These are phyloP conservation scores for Piedraia hortae DNA, from an alignment of 2,329 filamentous ascomycete genomes.

Conservation along the genomic window DNA sequence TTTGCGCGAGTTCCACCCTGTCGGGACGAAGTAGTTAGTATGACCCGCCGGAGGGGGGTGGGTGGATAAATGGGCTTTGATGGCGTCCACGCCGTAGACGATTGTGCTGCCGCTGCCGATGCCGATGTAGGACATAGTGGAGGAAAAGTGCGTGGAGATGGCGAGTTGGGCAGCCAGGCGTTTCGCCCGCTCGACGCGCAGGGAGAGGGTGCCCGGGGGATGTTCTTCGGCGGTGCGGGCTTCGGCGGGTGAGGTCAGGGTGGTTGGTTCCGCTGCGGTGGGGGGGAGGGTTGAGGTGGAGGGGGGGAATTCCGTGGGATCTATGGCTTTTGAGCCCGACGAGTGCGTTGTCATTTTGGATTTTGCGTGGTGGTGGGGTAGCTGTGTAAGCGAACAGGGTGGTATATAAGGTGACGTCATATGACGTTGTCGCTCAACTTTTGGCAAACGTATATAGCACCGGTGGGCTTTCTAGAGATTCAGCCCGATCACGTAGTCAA, in stretches of 20 bases:
- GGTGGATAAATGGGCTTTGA: constrained; percentile 28
- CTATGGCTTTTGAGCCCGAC: too few species aligned
- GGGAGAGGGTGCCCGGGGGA: constrained; percentile 1
- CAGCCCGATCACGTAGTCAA: too few species aligned
- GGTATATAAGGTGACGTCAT: too few species aligned
- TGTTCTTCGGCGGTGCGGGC: not conserved
- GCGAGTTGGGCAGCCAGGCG: constrained; percentile 46
- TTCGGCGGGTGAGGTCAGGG: not conserved
- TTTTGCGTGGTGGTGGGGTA: too few species aligned
- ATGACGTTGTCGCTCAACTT: too few species aligned
- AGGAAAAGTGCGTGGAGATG: constrained; percentile 42
- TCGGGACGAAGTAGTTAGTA: constrained; percentile 66
- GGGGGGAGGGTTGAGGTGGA: not conserved
- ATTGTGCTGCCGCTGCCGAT: constrained; percentile 65
- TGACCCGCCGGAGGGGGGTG: constrained; percentile 19
- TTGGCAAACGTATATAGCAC: too few species aligned
- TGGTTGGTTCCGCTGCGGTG: too few species aligned
- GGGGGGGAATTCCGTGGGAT: too few species aligned
- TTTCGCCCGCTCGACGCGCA: constrained; percentile 40
- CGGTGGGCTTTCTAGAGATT: too few species aligned
- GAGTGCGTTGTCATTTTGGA: too few species aligned
- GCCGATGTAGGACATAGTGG: constrained; percentile 36
- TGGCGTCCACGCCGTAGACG: constrained; percentile 62
- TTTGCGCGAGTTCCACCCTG: constrained; percentile 69
- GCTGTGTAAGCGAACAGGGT: too few species aligned